A percentile compares a stretch with the other conserved stretches of the same genome.
These are phyloP conservation scores for Fragilaria radians DNA, from an alignment of 108 stramenopile species.

Conservation along the genomic window DNA sequence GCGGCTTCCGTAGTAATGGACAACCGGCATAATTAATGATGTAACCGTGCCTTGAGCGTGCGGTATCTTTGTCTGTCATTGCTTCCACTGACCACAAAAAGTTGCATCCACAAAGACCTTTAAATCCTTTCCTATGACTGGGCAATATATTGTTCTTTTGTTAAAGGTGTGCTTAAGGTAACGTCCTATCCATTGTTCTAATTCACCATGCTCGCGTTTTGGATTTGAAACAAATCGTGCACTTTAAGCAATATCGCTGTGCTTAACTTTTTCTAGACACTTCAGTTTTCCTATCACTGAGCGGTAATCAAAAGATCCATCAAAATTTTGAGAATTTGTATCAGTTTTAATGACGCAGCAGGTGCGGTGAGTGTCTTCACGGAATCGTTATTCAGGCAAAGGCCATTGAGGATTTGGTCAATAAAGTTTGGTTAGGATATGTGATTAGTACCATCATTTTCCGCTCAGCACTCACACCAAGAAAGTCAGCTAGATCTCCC, in stretches of 20 bases:
- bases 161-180: slow-evolving; percentile 19
- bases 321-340: too few species aligned
- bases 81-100: slow-evolving; percentile 31
- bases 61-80: background rate
- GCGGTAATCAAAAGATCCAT: too few species aligned
- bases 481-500: slow-evolving; percentile 39
- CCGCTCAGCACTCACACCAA: slow-evolving; percentile 31
- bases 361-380: too few species aligned
- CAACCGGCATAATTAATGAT: slow-evolving; percentile 23
- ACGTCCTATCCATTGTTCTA: slow-evolving; percentile 16
- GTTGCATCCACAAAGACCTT: slow-evolving; percentile 41
- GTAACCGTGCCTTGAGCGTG: slow-evolving; percentile 15
- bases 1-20: slow-evolving; percentile 10
- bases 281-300: slow-evolving; percentile 37
- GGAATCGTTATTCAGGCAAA: slow-evolving; percentile 7
- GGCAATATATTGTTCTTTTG: slow-evolving; percentile 12
- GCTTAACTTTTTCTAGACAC: slow-evolving; percentile 18
- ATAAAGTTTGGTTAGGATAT: slow-evolving; percentile 40
- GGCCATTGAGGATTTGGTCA: slow-evolving; percentile 14
- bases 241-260: slow-evolving; percentile 23
- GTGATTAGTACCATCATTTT: slow-evolving; percentile 18
- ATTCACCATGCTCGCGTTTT: slow-evolving; percentile 19
- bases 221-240: slow-evolving; percentile 23
- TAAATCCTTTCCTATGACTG: slow-evolving; percentile 12
- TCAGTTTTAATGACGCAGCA: too few species aligned